Conservation (phyloP, 257 asterid species). For the Lavandula angustifolia region DNA sequence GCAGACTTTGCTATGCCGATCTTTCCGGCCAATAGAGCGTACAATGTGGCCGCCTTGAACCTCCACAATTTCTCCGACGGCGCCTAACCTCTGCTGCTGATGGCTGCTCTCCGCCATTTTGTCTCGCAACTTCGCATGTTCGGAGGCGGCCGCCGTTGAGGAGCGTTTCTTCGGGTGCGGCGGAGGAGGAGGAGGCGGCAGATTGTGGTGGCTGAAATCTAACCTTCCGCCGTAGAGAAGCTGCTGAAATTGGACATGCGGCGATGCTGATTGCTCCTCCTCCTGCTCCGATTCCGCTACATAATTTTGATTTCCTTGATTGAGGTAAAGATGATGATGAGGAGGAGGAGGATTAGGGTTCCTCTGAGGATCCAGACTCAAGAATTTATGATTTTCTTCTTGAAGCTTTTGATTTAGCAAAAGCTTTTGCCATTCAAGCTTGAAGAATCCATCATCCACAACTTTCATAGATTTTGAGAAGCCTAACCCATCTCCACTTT, state of each 20-base stretch:
- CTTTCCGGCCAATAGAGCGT: conserved; percentile 91
- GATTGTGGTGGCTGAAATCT: conserved; percentile 29
- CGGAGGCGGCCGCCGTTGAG: conserved; percentile 42
- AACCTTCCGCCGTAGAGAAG: conserved; percentile 36
- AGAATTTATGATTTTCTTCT: conserved; percentile 48
- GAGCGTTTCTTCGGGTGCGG: conserved; percentile 52
- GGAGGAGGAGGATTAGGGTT: conserved; percentile 42
- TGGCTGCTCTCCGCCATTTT: conserved; percentile 58
- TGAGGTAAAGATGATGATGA: conserved; percentile 38
- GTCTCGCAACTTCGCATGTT: conserved; percentile 68
- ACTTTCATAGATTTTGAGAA: conserved; percentile 7
- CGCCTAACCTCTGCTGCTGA: conserved; percentile 49
- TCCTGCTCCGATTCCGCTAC: neutral
- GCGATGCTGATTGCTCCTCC: conserved; percentile 14
- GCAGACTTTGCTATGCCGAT: conserved; percentile 99
- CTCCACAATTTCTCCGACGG: conserved; percentile 84
- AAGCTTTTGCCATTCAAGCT: conserved; percentile 51
- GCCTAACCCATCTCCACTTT: conserved; percentile 30
- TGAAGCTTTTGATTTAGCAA: conserved; percentile 66
- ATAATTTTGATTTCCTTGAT: conserved; percentile 27
- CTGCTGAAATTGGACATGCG: conserved; percentile 31
- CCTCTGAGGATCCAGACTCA: conserved; percentile 94
- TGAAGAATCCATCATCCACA: conserved; percentile 48
- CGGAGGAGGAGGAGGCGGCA: conserved; percentile 33
- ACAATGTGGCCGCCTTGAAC: conserved; percentile 99